These are phyloP conservation scores for Curvularia lunata DNA, from an alignment of 2,329 filamentous ascomycete species.

Conservation along the genomic window DNA sequence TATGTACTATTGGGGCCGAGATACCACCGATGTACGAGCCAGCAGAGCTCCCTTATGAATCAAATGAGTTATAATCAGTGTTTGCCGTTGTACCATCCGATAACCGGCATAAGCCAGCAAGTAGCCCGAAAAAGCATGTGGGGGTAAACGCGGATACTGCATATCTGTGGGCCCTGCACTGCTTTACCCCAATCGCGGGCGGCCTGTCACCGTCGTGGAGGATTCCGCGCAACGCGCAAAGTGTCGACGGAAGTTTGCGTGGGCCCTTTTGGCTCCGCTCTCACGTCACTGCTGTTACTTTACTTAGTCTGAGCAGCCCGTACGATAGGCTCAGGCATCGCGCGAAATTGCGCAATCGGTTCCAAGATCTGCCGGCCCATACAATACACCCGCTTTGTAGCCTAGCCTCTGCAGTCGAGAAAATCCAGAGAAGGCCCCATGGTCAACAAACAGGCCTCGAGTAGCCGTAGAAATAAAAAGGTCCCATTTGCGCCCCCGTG, in stretches of 20 bases:
- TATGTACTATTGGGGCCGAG: conserved; percentile 29
- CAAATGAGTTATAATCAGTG: conserved; percentile 5
- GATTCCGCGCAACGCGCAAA: conserved; percentile 5
- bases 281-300: conserved; percentile 16
- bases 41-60: conserved; percentile 20
- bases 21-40: conserved; percentile 27
- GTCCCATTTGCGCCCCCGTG: not conserved
- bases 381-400: conserved; percentile 26
- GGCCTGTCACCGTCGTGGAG: conserved; percentile 7
- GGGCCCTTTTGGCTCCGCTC: conserved; percentile 9
- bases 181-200: not conserved
- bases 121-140: not conserved
- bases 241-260: not conserved
- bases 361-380: conserved; percentile 44
- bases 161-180: not conserved
- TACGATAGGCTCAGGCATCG: conserved; percentile 28
- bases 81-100: not conserved
- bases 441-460: conserved; percentile 18
- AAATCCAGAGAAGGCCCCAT: conserved; percentile 12
- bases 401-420: conserved; percentile 28
- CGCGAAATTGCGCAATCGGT: conserved; percentile 50
- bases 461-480: conserved; percentile 22
- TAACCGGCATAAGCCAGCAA: not conserved
- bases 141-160: not conserved
- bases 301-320: conserved; percentile 9